Percentiles rank a stretch among this genome's conserved stretches.
Conservation (phyloP, 371 early-diverging fungal species). For the Haplosporangium sp. region DNA sequence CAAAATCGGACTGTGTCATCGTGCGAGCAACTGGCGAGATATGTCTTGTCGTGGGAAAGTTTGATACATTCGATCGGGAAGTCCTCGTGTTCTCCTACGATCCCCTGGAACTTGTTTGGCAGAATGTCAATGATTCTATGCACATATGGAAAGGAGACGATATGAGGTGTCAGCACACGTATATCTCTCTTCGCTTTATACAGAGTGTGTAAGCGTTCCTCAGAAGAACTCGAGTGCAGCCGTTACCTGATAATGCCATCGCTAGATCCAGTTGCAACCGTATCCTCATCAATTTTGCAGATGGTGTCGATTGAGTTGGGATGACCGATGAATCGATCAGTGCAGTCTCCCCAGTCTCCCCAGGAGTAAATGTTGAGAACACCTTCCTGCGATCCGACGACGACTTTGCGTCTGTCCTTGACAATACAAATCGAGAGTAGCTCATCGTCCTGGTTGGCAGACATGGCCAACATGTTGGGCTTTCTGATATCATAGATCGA, state of each 20-base stretch:
- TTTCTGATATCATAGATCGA: conserved; percentile 92
- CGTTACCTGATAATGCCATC: conserved; percentile 86
- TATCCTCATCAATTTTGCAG: conserved; percentile 82
- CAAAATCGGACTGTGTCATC: conserved; percentile 89
- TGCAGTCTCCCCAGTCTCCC: conserved; percentile 92
- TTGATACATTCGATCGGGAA: conserved; percentile 87
- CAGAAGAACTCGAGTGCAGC: no score
- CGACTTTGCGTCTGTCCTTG: conserved; percentile 80
- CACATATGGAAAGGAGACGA: neutral
- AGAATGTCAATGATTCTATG: conserved; percentile 77
- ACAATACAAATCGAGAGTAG: conserved; percentile 83
- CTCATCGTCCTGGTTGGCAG: conserved; percentile 94
- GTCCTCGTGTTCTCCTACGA: conserved; percentile 87
- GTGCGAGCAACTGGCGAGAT: conserved; percentile 84
- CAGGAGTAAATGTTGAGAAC: conserved; percentile 80
- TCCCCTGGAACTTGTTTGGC: conserved; percentile 89
- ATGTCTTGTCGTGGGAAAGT: conserved; percentile 72
- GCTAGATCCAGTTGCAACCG: conserved; percentile 87
- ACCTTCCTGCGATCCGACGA: conserved; percentile 92
- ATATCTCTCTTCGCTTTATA: no score
- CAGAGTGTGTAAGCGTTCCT: no score
- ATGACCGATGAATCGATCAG: conserved; percentile 92
- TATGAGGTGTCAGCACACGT: neutral
- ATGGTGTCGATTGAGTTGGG: conserved; percentile 88
- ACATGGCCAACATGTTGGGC: conserved; percentile 78